Evolutionary conservation across 257 asterid species (phyloP), one percentile per base, ranked within the genome.

Genomic region (Solanum pennellii): DNA sequence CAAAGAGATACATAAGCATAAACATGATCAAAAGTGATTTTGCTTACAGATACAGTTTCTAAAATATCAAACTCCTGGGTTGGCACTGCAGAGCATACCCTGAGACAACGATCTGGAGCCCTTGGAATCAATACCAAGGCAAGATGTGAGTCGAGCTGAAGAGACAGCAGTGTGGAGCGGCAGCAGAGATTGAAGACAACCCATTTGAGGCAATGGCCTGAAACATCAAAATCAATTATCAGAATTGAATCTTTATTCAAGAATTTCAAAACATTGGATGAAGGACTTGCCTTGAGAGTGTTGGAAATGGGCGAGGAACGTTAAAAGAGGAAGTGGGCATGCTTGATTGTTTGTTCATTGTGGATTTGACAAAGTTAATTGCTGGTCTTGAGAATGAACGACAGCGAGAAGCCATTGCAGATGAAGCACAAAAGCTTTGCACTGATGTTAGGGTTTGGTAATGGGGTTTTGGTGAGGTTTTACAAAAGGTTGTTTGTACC

Each of bases 61-160:
- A 94, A 74, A 91, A 90, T 91, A 93, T 96, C 99, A 96, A 96
- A 96, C 98, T 90, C 99, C 99, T 89, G 98, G 94, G 91, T 94
- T 93, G 93, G 99, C 96, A 95, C 96, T 91, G 98, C 96, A 94
- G 87, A 96, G 93, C 99, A 95, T 95, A 96, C 99, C 99, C 98
- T 95, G 97, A 95, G 99, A 95, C 96, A 95, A 90, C 60, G 99
- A 96, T 88, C 99, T 91, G 88, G 98, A 95, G 89, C 98, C 96
- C 25, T 87, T 92, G 79, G 95, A 86, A 89, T 95, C 98, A 45
- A 92, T 82, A 35, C 97, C 96, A 5, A 96, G 97, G 90, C 98
- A 93, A 3, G 95, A 95, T 35, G 98, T 95, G 60, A 96, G 98
- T 89, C 99, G 88, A 73, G 99, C 98, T 2, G 99, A 91, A 7